Evolutionary conservation across 176 grass and related monocot species (phyloP).

Genomic region (Eragrostis curvula): DNA sequence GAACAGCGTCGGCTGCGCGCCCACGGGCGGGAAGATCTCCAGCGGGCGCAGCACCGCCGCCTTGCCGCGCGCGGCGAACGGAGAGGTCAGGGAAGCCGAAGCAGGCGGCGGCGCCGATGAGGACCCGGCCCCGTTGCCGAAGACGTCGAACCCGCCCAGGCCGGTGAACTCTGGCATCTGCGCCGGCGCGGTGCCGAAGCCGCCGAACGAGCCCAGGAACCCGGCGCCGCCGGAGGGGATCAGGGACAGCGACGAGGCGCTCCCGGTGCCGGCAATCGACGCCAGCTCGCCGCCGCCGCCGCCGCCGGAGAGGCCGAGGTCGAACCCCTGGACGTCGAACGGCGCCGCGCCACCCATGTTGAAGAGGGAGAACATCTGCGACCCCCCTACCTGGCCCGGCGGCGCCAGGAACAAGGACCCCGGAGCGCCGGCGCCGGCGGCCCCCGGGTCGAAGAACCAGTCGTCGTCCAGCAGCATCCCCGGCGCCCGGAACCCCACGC

Average conservation of each 20-base stretch:
- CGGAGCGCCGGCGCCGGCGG: constrained; percentile 11
- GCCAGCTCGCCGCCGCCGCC: constrained; percentile 33
- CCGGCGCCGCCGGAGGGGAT: constrained; percentile 37
- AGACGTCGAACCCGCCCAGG: constrained; percentile 60
- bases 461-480: constrained; percentile 45
- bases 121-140: constrained; percentile 47
- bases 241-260: constrained; percentile 40
- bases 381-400: background rate
- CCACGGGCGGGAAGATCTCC: constrained; percentile 77
- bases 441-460: constrained; percentile 51
- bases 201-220: constrained; percentile 60
- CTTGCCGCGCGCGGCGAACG: constrained; percentile 71
- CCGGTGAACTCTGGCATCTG: constrained; percentile 52
- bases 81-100: constrained; percentile 4
- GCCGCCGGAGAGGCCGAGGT: constrained; percentile 53
- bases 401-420: constrained; percentile 42
- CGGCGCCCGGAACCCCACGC: constrained; percentile 20
- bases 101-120: constrained; percentile 28
- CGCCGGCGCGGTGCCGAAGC: constrained; percentile 58
- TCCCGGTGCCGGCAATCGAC: constrained; percentile 41
- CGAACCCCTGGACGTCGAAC: constrained; percentile 72
- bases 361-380: constrained; percentile 62
- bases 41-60: constrained; percentile 74
- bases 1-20: constrained; percentile 94
- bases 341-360: constrained; percentile 44